phyloP scores from a whole-genome alignment of 2,329 filamentous ascomycete species.

The Drechslerella coelobrocha region DNA sequence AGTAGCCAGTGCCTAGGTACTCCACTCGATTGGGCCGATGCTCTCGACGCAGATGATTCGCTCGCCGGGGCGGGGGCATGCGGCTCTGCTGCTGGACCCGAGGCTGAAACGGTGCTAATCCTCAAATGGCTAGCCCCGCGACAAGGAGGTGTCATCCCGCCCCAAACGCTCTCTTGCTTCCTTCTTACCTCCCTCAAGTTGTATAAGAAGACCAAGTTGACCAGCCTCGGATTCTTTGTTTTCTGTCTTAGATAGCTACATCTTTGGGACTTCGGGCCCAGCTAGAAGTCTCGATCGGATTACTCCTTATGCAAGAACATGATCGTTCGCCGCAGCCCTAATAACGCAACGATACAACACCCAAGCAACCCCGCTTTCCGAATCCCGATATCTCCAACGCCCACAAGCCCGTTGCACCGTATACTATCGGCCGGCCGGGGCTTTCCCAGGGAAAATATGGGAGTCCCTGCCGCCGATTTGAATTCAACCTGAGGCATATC shows the following conservation, averaged over 20 bases:
- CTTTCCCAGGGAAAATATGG: constrained; percentile 43
- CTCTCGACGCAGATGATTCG: too few relatives aligned
- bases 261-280: background rate
- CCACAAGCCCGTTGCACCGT: constrained; percentile 3
- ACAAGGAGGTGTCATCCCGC: background rate
- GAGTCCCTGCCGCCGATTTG: constrained; percentile 39
- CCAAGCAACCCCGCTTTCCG: constrained; percentile 31
- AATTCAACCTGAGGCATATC: constrained; percentile 35
- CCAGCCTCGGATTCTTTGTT: background rate
- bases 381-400: constrained; percentile 8
- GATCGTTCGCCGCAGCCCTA: constrained; percentile 22
- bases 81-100: too few relatives aligned
- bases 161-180: background rate
- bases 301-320: constrained; percentile 37
- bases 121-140: too few relatives aligned
- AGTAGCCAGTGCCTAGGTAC: too few relatives aligned
- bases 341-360: constrained; percentile 33
- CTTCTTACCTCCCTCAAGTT: background rate
- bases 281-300: constrained; percentile 6
- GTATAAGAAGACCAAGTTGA: background rate
- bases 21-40: too few relatives aligned
- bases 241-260: constrained; percentile 2
- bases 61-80: too few relatives aligned
- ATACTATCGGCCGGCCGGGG: constrained; percentile 29
- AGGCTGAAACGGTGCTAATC: too few relatives aligned